Percentiles rank a stretch among this genome's conserved stretches.
phyloP scores from a whole-genome alignment of 129 eudicot species.

The Solidago caesia region DNA sequence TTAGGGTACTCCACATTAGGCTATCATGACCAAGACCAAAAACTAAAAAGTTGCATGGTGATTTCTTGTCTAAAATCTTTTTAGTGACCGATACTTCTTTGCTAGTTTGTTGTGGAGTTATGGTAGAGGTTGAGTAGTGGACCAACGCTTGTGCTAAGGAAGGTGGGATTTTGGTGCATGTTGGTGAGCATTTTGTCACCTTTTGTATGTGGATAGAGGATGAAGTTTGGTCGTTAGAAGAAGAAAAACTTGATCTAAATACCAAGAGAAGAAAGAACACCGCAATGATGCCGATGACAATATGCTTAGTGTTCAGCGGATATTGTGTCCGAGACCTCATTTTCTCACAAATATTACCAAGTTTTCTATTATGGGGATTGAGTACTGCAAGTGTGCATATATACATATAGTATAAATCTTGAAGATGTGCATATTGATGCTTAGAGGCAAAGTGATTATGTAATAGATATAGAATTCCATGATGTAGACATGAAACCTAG shows the following conservation, averaged over 20 bases:
- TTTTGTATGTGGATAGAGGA: conserved; percentile 29
- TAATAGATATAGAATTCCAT: conserved; percentile 3
- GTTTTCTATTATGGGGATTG: conserved; percentile 12
- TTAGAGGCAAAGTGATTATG: conserved; percentile 36
- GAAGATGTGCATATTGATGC: conserved; percentile 27
- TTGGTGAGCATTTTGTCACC: conserved; percentile 42
- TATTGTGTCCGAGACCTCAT: conserved; percentile 75
- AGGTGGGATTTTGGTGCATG: conserved; percentile 80
- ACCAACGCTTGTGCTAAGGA: conserved; percentile 66
- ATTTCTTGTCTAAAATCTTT: conserved; percentile 58
- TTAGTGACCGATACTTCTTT: conserved; percentile 73
- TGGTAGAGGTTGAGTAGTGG: conserved; percentile 90
- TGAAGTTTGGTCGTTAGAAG: conserved; percentile 38
- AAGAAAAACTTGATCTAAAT: conserved; percentile 53
- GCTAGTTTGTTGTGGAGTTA: conserved; percentile 94
- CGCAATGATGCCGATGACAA: conserved; percentile 40
- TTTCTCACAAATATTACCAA: conserved; percentile 1
- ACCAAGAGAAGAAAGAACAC: conserved; percentile 60
- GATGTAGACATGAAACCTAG: conserved; percentile 60
- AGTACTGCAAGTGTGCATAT: conserved; percentile 24
- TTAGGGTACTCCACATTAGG: conserved; percentile 87
- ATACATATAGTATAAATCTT: background rate
- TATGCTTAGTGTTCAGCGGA: conserved; percentile 56
- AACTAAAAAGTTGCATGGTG: conserved; percentile 89
- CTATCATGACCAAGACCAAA: conserved; percentile 97